Percentiles rank a stretch among this genome's conserved stretches.
Conservation (phyloP, 2,329 filamentous ascomycete species). For the Macrophomina phaseolina region DNA sequence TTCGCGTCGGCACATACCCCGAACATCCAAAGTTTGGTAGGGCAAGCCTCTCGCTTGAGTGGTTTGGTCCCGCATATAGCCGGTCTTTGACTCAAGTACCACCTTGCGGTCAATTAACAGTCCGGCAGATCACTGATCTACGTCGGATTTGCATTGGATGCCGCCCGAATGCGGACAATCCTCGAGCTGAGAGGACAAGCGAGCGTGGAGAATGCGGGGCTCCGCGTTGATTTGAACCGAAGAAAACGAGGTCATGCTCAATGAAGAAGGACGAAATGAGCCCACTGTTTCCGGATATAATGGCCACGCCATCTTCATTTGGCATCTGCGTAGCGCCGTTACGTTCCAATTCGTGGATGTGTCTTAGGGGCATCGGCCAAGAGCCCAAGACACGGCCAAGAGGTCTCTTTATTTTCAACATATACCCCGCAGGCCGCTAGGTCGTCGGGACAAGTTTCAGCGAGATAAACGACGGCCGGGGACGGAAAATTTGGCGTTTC, state of each 20-base stretch:
- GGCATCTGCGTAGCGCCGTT: not conserved
- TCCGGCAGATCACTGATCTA: no score
- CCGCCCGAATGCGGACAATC: not conserved
- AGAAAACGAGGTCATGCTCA: not conserved
- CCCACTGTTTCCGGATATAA: not conserved
- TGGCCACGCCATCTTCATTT: not conserved
- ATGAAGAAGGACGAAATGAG: not conserved
- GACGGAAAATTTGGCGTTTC: conserved; percentile 4
- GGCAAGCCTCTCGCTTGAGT: no score
- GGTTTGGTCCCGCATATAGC: no score
- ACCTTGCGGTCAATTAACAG: no score
- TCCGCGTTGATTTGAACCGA: not conserved
- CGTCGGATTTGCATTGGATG: no score
- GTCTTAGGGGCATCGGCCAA: not conserved
- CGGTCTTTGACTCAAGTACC: no score
- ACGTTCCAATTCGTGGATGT: conserved; percentile 6
- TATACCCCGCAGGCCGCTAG: conserved; percentile 12
- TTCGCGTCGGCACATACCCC: no score
- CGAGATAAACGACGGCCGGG: conserved; percentile 8
- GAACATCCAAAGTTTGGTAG: no score
- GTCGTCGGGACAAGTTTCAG: conserved; percentile 8
- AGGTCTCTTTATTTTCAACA: not conserved
- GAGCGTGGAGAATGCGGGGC: not conserved
- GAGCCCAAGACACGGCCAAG: conserved; percentile 16
- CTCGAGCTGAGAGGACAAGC: not conserved